Evolutionary conservation across 2,329 filamentous ascomycete genomes (phyloP), one percentile per base, ranked within the genome.

Genomic region (Fusarium pilosicola): DNA sequence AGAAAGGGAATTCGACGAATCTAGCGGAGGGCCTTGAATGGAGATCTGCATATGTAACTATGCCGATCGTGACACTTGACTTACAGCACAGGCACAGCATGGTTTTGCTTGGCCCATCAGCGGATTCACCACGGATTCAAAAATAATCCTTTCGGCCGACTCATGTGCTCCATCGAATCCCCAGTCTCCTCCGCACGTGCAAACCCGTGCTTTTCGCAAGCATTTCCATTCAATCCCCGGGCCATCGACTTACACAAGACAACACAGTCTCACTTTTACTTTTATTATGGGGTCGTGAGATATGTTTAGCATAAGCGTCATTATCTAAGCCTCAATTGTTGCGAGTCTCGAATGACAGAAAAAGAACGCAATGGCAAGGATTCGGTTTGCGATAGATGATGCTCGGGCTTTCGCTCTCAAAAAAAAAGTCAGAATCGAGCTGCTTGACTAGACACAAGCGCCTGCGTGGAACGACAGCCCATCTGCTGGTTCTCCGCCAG

Each of bases 151-250:
- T 71, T 74, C 71, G 71, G 71, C 71, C 71, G 71, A 74, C 67
- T 63, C 52, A 46, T 74, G 52, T 52, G 44, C 57, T 69, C 70
- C 70, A 74, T 62, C 58, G 60, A 51, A 56, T 66, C 66, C 70
- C 61, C 70, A 74, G 71, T 74, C 57, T 72, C 58, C 55, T 74
- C 46, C 59, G 36, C 68, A 70, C 22, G 30, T 34, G 26, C 67
- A 70, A 66, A 70, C 46, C 68, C 72, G 49, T 66, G 60, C 51
- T 58, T 51, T 28, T 71, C 22, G 34, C 48, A 59, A 65, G 58
- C 64, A 74, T 76, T 76, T 71, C 74, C 74, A 74, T 69, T 60
- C 74, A 76, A 76, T 76, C 61, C 66, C 74, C 74, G 66, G 52
- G 45, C 42, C 34, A 48, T 57, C 22, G 46, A 56, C 56, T 54